These are phyloP conservation scores for Pyrus hybrid DNA, from an alignment of 331 rosid genomes.

Conservation along the genomic window DNA sequence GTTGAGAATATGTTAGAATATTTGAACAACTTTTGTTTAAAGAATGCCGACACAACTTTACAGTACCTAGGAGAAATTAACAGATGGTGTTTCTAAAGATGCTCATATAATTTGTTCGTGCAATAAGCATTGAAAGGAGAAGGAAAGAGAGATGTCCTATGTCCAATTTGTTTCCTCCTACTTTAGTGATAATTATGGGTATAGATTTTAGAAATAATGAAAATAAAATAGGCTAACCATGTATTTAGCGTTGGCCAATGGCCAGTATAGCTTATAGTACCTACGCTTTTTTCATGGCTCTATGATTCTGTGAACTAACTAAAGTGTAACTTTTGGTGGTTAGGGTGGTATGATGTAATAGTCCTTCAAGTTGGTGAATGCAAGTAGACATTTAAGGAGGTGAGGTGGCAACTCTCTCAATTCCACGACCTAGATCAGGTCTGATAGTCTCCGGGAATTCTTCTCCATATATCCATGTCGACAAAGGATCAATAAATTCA, in stretches of 20 bases:
- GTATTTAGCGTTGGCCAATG: background rate
- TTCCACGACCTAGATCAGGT: conserved; percentile 95
- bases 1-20: conserved; percentile 79
- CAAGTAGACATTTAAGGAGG: conserved; percentile 98
- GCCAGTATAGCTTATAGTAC: background rate
- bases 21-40: conserved; percentile 97
- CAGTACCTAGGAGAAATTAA: conserved; percentile 91
- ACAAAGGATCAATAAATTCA: too few relatives aligned
- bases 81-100: conserved; percentile 62
- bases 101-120: conserved; percentile 78
- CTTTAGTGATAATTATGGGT: too few relatives aligned
- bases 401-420: conserved; percentile 86
- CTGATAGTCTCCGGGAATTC: background rate
- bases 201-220: too few relatives aligned
- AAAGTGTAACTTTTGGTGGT: conserved; percentile 9
- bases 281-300: background rate
- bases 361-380: conserved; percentile 76
- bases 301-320: background rate
- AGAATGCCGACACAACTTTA: conserved; percentile 98
- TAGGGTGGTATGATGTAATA: conserved; percentile 96
- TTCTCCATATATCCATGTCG: too few relatives aligned
- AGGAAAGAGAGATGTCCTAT: conserved; percentile 59
- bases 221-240: background rate
- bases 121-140: conserved; percentile 67
- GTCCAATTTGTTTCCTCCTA: background rate